These are phyloP conservation scores for Neurospora sp. DNA, from an alignment of 495 filamentous ascomycete genomes.

Conservation along the genomic window DNA sequence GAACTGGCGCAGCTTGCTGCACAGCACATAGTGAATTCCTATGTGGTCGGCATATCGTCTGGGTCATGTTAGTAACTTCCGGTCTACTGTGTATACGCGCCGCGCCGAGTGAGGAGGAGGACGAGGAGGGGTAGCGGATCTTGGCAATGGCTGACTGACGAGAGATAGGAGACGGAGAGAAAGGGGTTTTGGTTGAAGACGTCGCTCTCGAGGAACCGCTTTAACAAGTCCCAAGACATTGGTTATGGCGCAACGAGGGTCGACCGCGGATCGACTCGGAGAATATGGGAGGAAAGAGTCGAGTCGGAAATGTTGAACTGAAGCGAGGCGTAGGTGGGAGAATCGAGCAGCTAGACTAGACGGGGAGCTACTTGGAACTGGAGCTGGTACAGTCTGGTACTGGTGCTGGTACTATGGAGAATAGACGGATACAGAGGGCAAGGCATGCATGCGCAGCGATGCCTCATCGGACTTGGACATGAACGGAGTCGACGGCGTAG, in stretches of 20 bases:
- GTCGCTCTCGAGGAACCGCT: conserved; percentile 70
- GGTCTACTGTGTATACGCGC: background rate
- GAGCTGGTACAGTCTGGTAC: background rate
- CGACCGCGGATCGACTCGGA: background rate
- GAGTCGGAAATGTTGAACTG: background rate
- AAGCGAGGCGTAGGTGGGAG: background rate
- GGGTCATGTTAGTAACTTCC: conserved; percentile 10
- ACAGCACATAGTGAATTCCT: conserved; percentile 70
- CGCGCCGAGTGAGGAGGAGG: conserved; percentile 2
- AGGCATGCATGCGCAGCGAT: conserved; percentile 4
- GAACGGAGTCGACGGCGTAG: conserved; percentile 1
- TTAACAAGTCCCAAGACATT: conserved; percentile 54
- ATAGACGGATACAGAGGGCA: background rate
- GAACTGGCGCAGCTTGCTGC: conserved; percentile 70
- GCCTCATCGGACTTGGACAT: conserved; percentile 10
- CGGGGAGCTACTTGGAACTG: background rate
- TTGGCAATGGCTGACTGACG: conserved; percentile 39
- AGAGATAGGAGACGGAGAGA: conserved; percentile 67
- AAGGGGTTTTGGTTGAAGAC: conserved; percentile 75
- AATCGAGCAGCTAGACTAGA: background rate
- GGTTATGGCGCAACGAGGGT: conserved; percentile 11
- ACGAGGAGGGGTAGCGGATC: background rate
- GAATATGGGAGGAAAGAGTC: background rate
- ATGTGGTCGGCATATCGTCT: conserved; percentile 75
- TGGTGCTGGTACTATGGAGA: background rate